Evolutionary conservation across 192 early-diverging fungal genomes (phyloP).

Genomic region (Entomortierella beljakovae): DNA sequence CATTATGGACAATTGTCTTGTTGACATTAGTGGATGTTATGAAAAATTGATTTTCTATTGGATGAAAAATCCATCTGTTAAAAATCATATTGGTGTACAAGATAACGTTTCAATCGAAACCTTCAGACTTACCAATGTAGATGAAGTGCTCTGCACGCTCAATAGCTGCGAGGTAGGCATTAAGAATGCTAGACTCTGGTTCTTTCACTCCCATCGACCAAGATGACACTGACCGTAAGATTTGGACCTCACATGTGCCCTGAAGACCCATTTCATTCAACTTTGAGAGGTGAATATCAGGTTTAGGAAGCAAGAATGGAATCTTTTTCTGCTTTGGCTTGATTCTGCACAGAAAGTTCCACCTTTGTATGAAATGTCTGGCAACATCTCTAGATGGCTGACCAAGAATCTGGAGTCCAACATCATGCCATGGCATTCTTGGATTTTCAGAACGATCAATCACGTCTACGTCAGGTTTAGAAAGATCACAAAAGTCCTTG

Average conservation of each 20-base stretch:
- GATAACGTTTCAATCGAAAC: background rate
- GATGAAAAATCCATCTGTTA: no score
- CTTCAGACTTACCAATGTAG: conserved; percentile 73
- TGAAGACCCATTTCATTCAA: conserved; percentile 63
- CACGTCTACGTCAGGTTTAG: conserved; percentile 60
- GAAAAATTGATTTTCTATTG: conserved; percentile 88
- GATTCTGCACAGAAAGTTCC: conserved; percentile 78
- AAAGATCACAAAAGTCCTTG: conserved; percentile 74
- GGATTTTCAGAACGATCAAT: conserved; percentile 63
- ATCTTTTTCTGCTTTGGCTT: conserved; percentile 70
- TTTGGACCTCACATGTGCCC: conserved; percentile 71
- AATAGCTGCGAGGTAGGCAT: conserved; percentile 83
- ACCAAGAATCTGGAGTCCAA: conserved; percentile 79
- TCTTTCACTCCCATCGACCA: conserved; percentile 76
- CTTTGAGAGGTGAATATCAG: conserved; percentile 64
- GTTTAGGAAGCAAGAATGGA: conserved; percentile 78
- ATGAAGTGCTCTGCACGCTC: conserved; percentile 80
- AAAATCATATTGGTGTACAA: background rate
- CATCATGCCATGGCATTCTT: conserved; percentile 92
- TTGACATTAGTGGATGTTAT: conserved; percentile 67
- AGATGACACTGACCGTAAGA: conserved; percentile 72
- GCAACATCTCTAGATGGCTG: conserved; percentile 82
- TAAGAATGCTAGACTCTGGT: conserved; percentile 76
- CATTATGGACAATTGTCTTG: conserved; percentile 77
- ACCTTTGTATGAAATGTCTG: conserved; percentile 87